Evolutionary conservation across 495 filamentous ascomycete genomes (phyloP), one percentile per base, ranked within the genome.

Genomic region (Lepidopterella palustris): DNA sequence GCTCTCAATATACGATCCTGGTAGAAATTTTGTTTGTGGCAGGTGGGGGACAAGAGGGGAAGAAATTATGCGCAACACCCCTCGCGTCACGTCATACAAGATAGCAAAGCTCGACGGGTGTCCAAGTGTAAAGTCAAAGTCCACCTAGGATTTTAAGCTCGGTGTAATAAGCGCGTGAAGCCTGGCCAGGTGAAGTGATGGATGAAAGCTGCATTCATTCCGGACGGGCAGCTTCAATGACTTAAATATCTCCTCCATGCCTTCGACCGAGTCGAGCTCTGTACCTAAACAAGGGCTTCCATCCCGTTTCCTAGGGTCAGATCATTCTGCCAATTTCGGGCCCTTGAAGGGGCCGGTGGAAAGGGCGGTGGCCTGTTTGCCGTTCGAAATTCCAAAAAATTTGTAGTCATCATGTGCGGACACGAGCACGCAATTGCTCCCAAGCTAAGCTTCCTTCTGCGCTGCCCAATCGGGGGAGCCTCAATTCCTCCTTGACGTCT

Each of bases 41-140:
- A 63, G 25, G 45, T 23, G n/a, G 29, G 10, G 4, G 24, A 26
- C 21, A 26, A 45, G 32, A n/a, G 42, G 39, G 28, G 25, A 3
- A 20, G n/a, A 18, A 13, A 54, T 23, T 27, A 20, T 18, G n/a
- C 50, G 54, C 18, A 42, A 40, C 24, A 15, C 52, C 32, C 49
- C 26, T 39, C 25, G n/a, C 39, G 62, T 65, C 62, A 65, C 62
- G 62, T 65, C 62, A 65, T 65, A 49, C 53, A 61, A 11, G 3
- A n/a, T 3, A 42, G 35, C 35, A 42, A 42, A 10, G n/a, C n/a
- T n/a, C n/a, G n/a, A n/a, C n/a, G n/a, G n/a, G n/a, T n/a, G n/a
- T n/a, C n/a, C n/a, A n/a, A n/a, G n/a, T n/a, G n/a, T n/a, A 42
- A 42, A 2, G 35, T 18, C 13, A 15, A 18, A 42, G 13, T 18